These are phyloP conservation scores for Gynochthodes officinalis DNA, from an alignment of 257 asterid genomes.

Conservation along the genomic window DNA sequence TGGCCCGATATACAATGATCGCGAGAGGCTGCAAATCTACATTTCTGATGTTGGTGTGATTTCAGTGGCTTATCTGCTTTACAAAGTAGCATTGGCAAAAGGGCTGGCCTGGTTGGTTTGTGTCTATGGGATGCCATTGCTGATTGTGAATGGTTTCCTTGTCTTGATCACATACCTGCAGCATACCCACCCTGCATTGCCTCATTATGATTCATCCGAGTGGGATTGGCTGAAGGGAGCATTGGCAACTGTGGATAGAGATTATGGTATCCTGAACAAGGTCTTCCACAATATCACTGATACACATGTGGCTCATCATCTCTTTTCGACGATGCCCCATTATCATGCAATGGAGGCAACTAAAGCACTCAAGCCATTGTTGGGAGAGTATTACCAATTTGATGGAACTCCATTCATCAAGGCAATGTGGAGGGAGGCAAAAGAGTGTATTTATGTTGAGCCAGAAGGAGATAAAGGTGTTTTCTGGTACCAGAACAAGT, in stretches of 20 bases:
- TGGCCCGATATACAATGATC: conserved; percentile 68
- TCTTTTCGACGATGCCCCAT: conserved; percentile 70
- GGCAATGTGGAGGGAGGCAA: conserved; percentile 70
- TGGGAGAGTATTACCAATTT: conserved; percentile 55
- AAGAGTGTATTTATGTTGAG: conserved; percentile 57
- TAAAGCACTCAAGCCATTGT: conserved; percentile 53
- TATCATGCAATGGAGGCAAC: conserved; percentile 77
- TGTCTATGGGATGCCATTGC: conserved; percentile 49
- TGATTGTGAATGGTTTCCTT: conserved; percentile 54
- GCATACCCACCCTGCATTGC: conserved; percentile 70
- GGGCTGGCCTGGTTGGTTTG: conserved; percentile 50
- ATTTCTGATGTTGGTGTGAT: conserved; percentile 55
- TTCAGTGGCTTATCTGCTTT: conserved; percentile 36
- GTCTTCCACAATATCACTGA: conserved; percentile 69
- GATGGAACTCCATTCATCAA: conserved; percentile 50
- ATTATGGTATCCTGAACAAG: conserved; percentile 55
- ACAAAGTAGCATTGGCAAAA: conserved; percentile 33
- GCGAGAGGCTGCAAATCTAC: conserved; percentile 56
- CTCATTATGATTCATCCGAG: conserved; percentile 61
- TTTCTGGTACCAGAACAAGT: conserved; percentile 62
- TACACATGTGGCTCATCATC: conserved; percentile 68
- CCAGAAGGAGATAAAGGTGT: conserved; percentile 49
- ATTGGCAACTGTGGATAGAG: conserved; percentile 66
- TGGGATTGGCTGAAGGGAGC: conserved; percentile 86
- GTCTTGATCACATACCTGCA: conserved; percentile 63